Percentiles rank a stretch among this genome's conserved stretches.
These are phyloP conservation scores for Crassisporium funariophilum DNA, from an alignment of 768 basidiomycete genomes.

Conservation along the genomic window DNA sequence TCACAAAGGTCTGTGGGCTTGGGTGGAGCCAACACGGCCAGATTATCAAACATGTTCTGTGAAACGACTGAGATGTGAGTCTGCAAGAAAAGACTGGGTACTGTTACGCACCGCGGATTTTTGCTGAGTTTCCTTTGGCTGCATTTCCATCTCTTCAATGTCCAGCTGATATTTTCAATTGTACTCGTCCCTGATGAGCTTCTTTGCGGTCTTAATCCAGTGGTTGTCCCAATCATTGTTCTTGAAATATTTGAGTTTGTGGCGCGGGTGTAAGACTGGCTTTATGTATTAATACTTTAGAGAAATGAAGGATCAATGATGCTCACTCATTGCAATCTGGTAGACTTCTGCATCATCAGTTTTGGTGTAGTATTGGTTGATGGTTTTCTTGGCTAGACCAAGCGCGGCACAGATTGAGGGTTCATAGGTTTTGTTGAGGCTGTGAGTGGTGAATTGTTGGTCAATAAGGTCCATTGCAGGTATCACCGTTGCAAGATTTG, in stretches of 20 bases:
- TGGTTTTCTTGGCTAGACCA: constrained; percentile 18
- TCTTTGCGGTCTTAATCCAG: constrained; percentile 22
- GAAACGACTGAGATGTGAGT: constrained; percentile 10
- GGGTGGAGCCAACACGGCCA: constrained; percentile 17
- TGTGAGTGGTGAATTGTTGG: constrained; percentile 15
- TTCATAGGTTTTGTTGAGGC: too few species aligned
- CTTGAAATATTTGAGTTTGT: constrained; percentile 27
- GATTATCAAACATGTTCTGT: constrained; percentile 28
- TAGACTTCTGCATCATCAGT: constrained; percentile 19
- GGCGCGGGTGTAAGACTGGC: constrained; percentile 25
- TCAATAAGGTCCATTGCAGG: constrained; percentile 19
- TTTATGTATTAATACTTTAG: too few species aligned
- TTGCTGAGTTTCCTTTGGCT: not conserved
- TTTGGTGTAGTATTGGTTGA: constrained; percentile 29
- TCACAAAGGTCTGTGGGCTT: constrained; percentile 9
- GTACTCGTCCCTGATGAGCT: constrained; percentile 15
- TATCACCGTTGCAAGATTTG: constrained; percentile 16
- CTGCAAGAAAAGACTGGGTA: not conserved
- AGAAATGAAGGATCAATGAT: too few species aligned
- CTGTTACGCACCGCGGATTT: not conserved
- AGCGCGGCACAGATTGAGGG: constrained; percentile 28
- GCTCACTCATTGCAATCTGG: constrained; percentile 27
- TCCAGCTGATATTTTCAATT: not conserved
- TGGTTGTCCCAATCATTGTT: constrained; percentile 18
- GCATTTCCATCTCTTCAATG: not conserved